Evolutionary conservation across 2,329 filamentous ascomycete genomes (phyloP), one percentile per base, ranked within the genome.

Genomic region (Aspergillus sp.): DNA sequence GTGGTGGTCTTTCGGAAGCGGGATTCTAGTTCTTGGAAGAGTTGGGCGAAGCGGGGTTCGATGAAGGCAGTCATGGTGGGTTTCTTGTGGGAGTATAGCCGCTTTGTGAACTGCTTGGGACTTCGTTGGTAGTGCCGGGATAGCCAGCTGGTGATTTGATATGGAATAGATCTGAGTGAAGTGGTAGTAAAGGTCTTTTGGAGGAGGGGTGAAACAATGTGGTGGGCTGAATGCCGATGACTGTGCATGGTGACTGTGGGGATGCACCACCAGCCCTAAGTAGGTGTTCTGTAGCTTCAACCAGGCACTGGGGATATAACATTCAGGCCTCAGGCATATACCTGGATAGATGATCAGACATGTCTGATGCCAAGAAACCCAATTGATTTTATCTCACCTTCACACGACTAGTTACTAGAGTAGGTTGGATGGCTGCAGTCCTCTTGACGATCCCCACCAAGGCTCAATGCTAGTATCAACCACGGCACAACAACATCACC

Each of bases 41-140:
- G 40, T n/a, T 19, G 46, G 10, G 51, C 42, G 56, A 63, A 68
- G 56, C 58, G 58, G 58, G 66, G 62, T 34, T 66, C 55, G 32
- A 67, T 40, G 50, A 58, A 46, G 17, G 62, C 38, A 29, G 46
- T 3, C 40, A 47, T 58, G 44, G 58, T 21, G 41, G 52, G 31
- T 20, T 56, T 50, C 50, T 52, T 54, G n/a, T n/a, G n/a, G n/a
- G 59, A 61, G 63, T 47, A 52, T 45, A 19, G 34, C 19, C 13
- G 17, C 47, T 44, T 10, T 23, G 11, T 13, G 32, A 13, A 44
- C 13, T n/a, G n/a, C 13, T 23, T 43, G 45, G 17, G 11, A 34
- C 17, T 45, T 31, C 2, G 13, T 29, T 7, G 4, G 25, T 11
- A 10, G 13, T 10, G 14, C 1, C 36, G n/a, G 1, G 36, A 10